Evolutionary conservation across 768 basidiomycete genomes (phyloP), one percentile per base, ranked within the genome.

Genomic region (Pilatotrama ljubarskyi): DNA sequence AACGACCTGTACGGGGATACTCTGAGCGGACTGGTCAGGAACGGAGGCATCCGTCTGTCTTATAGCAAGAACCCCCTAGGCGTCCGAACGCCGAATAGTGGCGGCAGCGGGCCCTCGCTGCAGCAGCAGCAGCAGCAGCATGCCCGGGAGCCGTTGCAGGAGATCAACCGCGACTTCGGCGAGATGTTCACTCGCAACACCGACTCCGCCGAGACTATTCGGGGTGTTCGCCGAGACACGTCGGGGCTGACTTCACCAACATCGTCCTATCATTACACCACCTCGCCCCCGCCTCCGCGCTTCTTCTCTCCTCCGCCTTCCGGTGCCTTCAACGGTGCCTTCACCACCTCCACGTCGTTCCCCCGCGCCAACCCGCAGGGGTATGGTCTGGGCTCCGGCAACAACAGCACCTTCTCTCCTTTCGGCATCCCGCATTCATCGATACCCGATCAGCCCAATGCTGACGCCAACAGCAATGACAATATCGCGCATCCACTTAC

Each of bases 61-160:
- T 99, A 96, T 75, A 96, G 94, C 76, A 98, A 97, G 83, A 97
- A 98, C 72, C 95, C 95, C 7, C 82, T 98, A n/a, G 95, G 95
- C 46, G 90, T 93, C 51, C 87, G 91, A 48, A 91, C 90, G 8
- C 87, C 90, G 11, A 90, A 87, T 14, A 86, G 84, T 47, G 62
- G 61, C 8, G 59, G 62, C 26, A 63, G 55, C 38, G 62, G 67
- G 29, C 41, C 56, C 13, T 56, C 61, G 4, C 29, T 54, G 49
- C 38, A 69, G 58, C 48, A 50, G 55, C 71, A 68, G 48, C 70
- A 72, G 49, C 70, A 63, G 49, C 66, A 55, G 52, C 52, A 48
- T 36, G 57, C 20, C 29, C 61, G 55, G 1, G 46, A 57, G 41
- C 36, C 63, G 38, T 42, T 51, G 54, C 51, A 47, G 51, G 52